Evolutionary conservation across 768 basidiomycete genomes (phyloP), one percentile per base, ranked within the genome.

Genomic region (Rickenella mellea): DNA sequence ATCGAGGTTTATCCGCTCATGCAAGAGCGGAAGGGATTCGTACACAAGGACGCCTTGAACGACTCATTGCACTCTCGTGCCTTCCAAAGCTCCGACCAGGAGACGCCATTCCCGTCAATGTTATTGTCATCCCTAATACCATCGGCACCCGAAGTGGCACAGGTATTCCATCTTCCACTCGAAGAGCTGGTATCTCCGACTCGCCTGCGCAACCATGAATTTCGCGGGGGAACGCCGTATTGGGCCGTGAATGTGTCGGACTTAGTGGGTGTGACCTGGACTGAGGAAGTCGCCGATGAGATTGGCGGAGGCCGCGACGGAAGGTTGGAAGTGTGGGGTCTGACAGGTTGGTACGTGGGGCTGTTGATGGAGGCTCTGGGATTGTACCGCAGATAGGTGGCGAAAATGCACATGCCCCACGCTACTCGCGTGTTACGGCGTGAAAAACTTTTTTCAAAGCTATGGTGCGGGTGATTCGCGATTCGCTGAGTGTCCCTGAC

Each of bases 291-390:
- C 60, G 28, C 55, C 40, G 67, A 69, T 39, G 66, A 73, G 46
- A 59, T 70, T 31, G 68, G 68, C 11, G 56, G 59, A 15, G 69
- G 66, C 22, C 59, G 56, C 29, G 60, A 64, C 36, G 73, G 68
- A 9, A 64, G 65, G 44, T 58, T 86, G 12, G 82, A 88, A 53
- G 75, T 87, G 21, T 89, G 86, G 83, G 85, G 87, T 0, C 60
- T 89, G 54, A 87, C 87, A 17, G 87, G 85, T 27, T 88, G 85
- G 83, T 89, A 86, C 62, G 65, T 86, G 41, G 72, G 69, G 35
- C 51, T 73, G 37, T 60, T 87, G 50, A 75, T 85, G 75, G 71
- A 66, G 47, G 62, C 60, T 15, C 53, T 84, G 60, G 62, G 37
- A 63, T 75, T 26, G 72, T 76, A 54, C 61, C 58, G 46, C 69